Percentiles rank a stretch among this genome's conserved stretches.
These are phyloP conservation scores for Jasminum sambac DNA, from an alignment of 257 asterid species.

Conservation along the genomic window DNA sequence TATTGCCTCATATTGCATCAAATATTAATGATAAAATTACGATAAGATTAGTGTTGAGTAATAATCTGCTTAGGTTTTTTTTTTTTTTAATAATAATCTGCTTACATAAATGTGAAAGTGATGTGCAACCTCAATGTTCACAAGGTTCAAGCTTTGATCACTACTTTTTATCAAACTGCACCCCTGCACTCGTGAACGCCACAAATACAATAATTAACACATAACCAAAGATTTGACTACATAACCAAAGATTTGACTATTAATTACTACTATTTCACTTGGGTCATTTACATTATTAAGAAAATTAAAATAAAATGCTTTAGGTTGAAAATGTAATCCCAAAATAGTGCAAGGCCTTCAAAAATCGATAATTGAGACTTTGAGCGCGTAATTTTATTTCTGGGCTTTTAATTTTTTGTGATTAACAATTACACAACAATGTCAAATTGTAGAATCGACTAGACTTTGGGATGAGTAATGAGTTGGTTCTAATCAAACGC, in stretches of 20 bases:
- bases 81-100: neutral
- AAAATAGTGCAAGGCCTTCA: neutral
- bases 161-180: slow-evolving; percentile 36
- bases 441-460: too few species aligned
- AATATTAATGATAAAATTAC: neutral
- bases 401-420: too few species aligned
- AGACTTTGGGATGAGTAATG: too few species aligned
- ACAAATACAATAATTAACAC: neutral
- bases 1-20: slow-evolving; percentile 1
- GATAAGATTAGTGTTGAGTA: neutral
- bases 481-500: too few species aligned
- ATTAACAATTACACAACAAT: too few species aligned
- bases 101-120: neutral
- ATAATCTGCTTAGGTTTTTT: neutral
- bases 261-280: neutral
- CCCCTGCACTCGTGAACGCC: slow-evolving; percentile 12
- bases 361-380: neutral
- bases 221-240: neutral
- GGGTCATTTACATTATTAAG: neutral
- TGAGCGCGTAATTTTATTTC: too few species aligned
- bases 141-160: slow-evolving; percentile 32
- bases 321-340: neutral
- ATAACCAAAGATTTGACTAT: too few species aligned
- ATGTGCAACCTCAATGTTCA: slow-evolving; percentile 11
- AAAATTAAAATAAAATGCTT: neutral